Conservation (phyloP, 2,329 filamentous ascomycete species). For the Pseudopyrenochaeta lycopersici region DNA sequence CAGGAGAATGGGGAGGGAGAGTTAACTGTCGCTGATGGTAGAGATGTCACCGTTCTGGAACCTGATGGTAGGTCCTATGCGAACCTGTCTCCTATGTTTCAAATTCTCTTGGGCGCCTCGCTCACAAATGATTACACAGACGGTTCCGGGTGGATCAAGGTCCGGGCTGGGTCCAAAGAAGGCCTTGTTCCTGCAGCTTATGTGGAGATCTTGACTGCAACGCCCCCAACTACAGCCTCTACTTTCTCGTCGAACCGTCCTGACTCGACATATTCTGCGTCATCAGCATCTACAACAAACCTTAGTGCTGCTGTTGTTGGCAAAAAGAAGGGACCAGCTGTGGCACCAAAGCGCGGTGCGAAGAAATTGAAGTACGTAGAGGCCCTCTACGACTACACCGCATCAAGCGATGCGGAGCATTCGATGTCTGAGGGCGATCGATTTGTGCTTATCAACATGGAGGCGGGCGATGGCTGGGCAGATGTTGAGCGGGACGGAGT, state of each 20-base stretch:
- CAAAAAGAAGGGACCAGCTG: slow-evolving; percentile 91
- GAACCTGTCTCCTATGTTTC: slow-evolving; percentile 23
- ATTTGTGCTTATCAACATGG: slow-evolving; percentile 88
- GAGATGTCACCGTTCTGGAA: slow-evolving; percentile 80
- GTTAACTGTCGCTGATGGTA: slow-evolving; percentile 79
- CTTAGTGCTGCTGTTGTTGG: slow-evolving; percentile 47
- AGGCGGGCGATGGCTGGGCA: slow-evolving; percentile 93
- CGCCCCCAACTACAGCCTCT: slow-evolving; percentile 50
- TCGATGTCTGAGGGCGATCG: slow-evolving; percentile 90
- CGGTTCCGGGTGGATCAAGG: slow-evolving; percentile 89
- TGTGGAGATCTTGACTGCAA: slow-evolving; percentile 68
- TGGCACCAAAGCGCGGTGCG: slow-evolving; percentile 87
- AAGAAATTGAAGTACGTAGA: slow-evolving; percentile 96
- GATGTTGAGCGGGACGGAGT: slow-evolving; percentile 93
- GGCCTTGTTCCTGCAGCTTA: slow-evolving; percentile 90
- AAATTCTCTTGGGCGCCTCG: slow-evolving; percentile 20
- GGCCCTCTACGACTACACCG: slow-evolving; percentile 90
- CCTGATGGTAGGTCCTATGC: slow-evolving; percentile 76
- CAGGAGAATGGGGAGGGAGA: slow-evolving; percentile 84
- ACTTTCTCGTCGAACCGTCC: slow-evolving; percentile 49
- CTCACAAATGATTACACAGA: slow-evolving; percentile 63
- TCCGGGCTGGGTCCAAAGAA: slow-evolving; percentile 77
- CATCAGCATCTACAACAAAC: slow-evolving; percentile 75
- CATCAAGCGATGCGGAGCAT: slow-evolving; percentile 85
- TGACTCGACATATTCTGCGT: slow-evolving; percentile 74